Conservation (phyloP, 176 grass and related monocot genomes). For the Puccinellia tenuiflora region DNA sequence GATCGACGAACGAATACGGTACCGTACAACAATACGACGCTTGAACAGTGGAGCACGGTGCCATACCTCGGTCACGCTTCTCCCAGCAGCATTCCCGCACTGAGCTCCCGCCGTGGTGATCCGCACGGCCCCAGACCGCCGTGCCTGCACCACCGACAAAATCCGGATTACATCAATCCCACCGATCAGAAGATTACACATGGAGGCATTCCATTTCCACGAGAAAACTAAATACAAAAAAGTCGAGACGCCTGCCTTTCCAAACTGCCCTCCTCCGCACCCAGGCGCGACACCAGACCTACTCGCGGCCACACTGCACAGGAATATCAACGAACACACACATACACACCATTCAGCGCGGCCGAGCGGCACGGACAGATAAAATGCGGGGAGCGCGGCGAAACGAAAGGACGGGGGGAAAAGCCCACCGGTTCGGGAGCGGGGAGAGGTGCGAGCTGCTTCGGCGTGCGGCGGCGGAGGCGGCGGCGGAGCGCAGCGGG, state of each 20-base stretch:
- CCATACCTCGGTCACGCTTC: constrained; percentile 53
- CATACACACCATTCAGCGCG: not conserved
- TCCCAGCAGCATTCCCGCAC: constrained; percentile 33
- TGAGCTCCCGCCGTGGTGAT: constrained; percentile 21
- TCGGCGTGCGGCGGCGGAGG: not conserved
- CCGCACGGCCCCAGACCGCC: constrained; percentile 23
- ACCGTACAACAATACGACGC: not conserved
- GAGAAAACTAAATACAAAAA: not conserved
- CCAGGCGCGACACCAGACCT: constrained; percentile 28
- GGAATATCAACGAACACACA: not conserved
- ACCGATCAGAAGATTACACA: not conserved
- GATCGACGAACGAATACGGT: not conserved
- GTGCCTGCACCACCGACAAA: constrained; percentile 34
- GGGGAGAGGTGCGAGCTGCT: not conserved
- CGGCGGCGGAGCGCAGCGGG: constrained; percentile 16
- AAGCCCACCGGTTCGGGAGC: constrained; percentile 16
- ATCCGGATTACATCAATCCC: constrained; percentile 8
- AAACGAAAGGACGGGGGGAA: not conserved
- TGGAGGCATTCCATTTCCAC: not conserved
- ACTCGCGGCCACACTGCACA: constrained; percentile 43
- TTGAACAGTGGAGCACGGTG: not conserved
- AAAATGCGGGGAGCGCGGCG: constrained; percentile 16
- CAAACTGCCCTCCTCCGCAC: constrained; percentile 13
- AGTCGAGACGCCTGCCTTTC: constrained; percentile 41
- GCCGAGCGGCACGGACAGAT: not conserved